These are phyloP conservation scores for Zymoseptoria tritici DNA, from an alignment of 2,329 filamentous ascomycete species.

Conservation along the genomic window DNA sequence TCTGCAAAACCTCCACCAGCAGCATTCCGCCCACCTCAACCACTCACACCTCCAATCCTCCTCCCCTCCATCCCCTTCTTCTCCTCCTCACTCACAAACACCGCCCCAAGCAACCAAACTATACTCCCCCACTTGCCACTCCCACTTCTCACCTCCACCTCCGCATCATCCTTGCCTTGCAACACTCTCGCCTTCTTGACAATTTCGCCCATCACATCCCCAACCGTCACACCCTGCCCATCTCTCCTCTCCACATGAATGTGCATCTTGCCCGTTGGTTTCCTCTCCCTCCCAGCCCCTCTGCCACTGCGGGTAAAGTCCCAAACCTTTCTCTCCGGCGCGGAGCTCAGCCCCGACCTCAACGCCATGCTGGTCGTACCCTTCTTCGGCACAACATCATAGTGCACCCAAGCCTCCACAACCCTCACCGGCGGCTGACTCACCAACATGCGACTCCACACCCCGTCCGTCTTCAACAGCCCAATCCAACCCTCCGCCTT, in stretches of 20 bases:
- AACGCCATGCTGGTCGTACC: not conserved
- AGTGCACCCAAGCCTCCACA: not conserved
- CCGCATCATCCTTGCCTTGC: not conserved
- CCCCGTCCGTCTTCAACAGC: not conserved
- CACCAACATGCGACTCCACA: not conserved
- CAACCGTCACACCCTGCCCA: not conserved
- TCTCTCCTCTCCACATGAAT: not conserved
- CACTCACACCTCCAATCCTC: not conserved
- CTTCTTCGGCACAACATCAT: not conserved
- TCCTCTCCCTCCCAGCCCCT: not conserved
- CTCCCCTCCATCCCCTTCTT: not conserved
- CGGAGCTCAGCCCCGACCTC: not conserved
- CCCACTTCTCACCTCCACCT: not conserved
- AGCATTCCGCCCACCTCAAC: too few species aligned
- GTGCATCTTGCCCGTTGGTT: not conserved
- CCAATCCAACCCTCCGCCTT: not conserved
- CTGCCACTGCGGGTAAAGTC: not conserved
- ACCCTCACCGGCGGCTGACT: not conserved
- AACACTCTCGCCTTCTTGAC: not conserved
- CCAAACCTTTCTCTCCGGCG: not conserved
- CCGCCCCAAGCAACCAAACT: slow-evolving; percentile 10
- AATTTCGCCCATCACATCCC: not conserved
- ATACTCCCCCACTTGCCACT: not conserved
- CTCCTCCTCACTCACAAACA: slow-evolving; percentile 11
- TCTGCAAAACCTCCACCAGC: too few species aligned